Conservation (phyloP, 306 rosid genomes). For the Fragaria ananassa region DNA sequence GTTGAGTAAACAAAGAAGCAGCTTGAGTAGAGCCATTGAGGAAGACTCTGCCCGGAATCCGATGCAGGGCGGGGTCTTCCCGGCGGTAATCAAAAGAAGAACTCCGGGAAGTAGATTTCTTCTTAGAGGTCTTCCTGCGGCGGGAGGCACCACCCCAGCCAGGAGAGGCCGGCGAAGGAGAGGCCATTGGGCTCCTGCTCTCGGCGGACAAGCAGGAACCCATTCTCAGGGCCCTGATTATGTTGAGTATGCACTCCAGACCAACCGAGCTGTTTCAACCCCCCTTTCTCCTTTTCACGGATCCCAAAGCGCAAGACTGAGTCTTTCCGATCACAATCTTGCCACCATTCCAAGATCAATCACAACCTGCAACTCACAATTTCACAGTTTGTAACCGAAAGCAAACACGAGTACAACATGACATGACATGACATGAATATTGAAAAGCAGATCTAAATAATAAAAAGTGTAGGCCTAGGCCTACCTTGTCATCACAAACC, state of each 20-base stretch:
- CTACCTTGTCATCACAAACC: not conserved
- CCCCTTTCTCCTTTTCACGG: constrained; percentile 42
- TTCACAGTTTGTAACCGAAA: constrained; percentile 2
- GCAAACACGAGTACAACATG: not conserved
- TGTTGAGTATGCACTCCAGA: constrained; percentile 83
- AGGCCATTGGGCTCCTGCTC: constrained; percentile 84
- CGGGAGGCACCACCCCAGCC: constrained; percentile 16
- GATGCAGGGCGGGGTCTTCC: constrained; percentile 57
- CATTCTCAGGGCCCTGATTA: constrained; percentile 95
- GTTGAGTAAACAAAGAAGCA: constrained; percentile 86
- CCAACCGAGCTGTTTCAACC: constrained; percentile 49
- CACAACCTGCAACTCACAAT: not conserved
- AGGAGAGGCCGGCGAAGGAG: constrained; percentile 50
- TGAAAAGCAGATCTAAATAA: constrained; percentile 30
- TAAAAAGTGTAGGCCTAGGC: not conserved
- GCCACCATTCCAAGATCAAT: not conserved
- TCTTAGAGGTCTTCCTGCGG: constrained; percentile 42
- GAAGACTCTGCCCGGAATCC: constrained; percentile 72
- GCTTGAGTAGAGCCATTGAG: constrained; percentile 68
- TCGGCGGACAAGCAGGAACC: constrained; percentile 99
- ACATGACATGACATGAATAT: not conserved
- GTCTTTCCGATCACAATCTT: constrained; percentile 2
- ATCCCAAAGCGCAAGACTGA: constrained; percentile 32
- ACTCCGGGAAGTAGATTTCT: constrained; percentile 45
- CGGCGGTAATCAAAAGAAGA: constrained; percentile 72